Conservation (phyloP, 2,329 filamentous ascomycete species). For the Trichoderma endophyticum region DNA sequence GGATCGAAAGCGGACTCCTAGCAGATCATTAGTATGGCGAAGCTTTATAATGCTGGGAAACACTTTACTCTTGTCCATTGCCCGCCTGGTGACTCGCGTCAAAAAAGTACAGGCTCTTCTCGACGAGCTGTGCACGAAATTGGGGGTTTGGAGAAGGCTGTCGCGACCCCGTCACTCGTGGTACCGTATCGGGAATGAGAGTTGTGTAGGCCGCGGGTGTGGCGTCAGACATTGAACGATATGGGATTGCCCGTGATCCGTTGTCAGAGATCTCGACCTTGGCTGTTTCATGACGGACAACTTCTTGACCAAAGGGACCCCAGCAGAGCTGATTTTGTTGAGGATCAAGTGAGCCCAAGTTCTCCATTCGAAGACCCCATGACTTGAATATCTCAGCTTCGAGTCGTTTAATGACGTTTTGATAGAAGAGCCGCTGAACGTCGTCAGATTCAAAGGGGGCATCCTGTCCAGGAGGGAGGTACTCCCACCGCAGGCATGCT, state of each 20-base stretch:
- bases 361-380: not conserved
- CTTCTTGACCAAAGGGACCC: conserved; percentile 4
- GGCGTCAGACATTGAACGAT: not conserved
- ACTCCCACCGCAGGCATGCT: not conserved
- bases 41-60: not conserved
- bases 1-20: not conserved
- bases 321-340: conserved; percentile 2
- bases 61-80: not conserved
- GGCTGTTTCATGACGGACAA: not conserved
- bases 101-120: conserved; percentile 1
- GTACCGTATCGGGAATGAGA: not conserved
- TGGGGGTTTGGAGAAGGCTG: not conserved
- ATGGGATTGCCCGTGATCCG: not conserved
- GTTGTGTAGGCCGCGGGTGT: not conserved
- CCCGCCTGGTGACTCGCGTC: not conserved
- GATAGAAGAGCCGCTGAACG: conserved; percentile 5
- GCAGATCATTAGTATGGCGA: not conserved
- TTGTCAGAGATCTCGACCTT: not conserved
- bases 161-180: not conserved
- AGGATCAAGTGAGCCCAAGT: not conserved
- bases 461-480: not conserved
- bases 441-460: not conserved
- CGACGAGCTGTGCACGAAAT: not conserved
- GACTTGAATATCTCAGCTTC: conserved; percentile 8
- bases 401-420: conserved; percentile 2